Percentiles rank a stretch among this genome's conserved stretches.
Conservation (phyloP, 2,329 filamentous ascomycete species). For the Colletotrichum endophyticum region DNA sequence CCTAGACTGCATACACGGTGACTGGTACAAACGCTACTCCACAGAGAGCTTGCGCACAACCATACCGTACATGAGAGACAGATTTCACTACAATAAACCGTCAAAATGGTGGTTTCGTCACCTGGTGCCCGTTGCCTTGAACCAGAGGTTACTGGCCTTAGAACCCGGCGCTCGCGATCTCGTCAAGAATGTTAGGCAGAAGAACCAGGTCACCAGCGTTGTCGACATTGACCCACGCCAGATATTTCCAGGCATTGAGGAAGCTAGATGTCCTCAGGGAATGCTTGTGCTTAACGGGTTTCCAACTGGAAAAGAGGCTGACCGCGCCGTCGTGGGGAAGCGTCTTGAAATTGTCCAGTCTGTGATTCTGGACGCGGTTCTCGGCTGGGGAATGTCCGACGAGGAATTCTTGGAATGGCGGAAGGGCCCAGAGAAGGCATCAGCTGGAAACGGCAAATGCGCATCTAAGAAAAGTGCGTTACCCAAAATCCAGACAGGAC, state of each 20-base stretch:
- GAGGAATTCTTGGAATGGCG: neutral
- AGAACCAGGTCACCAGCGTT: neutral
- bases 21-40: neutral
- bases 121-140: neutral
- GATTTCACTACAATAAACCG: neutral
- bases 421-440: neutral
- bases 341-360: neutral
- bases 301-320: neutral
- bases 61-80: neutral
- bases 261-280: neutral
- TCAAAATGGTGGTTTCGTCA: neutral
- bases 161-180: neutral
- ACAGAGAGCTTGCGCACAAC: neutral
- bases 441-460: neutral
- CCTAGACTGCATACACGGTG: neutral
- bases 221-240: neutral
- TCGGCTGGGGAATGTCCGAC: neutral
- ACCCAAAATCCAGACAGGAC: neutral
- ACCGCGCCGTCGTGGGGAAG: neutral
- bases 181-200: neutral
- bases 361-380: neutral
- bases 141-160: neutral
- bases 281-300: neutral
- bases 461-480: neutral
- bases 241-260: neutral